Evolutionary conservation across 169 alveolate genomes (phyloP), one percentile per base, ranked within the genome.

Genomic region (Plasmodium chabaudi): DNA sequence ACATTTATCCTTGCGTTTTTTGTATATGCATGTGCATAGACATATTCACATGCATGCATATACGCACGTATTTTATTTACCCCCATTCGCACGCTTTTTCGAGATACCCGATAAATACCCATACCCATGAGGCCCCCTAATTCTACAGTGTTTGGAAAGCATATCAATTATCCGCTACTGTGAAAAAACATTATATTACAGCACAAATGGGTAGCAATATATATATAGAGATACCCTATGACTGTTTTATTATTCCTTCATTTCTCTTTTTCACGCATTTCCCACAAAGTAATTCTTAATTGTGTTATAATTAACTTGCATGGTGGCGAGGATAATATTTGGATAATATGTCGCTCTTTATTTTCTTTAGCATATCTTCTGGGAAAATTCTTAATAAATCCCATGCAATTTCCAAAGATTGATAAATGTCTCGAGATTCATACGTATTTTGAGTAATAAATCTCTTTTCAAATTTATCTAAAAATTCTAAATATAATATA

Each of bases 341-440:
- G 44, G 93, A 89, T 64, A 93, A 75, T 17, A 92, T 75, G 61
- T 93, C 96, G 7, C 87, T 73, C 69, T 95, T 95, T 87, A 98
- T 97, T 96, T 98, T 99, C 96, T 98, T 99, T 63, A 99, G 97
- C 97, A 97, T 96, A 92, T 98, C 99, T 92, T 98, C 99, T 15
- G 99, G 99, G 98, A 98, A 98, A 56, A 98, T 98, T 79, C 99
- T 98, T 60, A 98, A 96, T 42, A 98, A 94, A 71, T 97, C 99
- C 99, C 99, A 98, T 49, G 99, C 99, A 44, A 98, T 96, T 91
- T 99, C 99, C 67, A 99, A 96, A 13, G 99, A 97, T 75, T 98
- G 98, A 94, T 97, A 98, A 65, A 99, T 97, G 82, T 97, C 97
- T 82, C 99, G 97, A 72, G 97, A 95, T 92, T 99, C 99, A 92